phyloP scores from a whole-genome alignment of 1,284 basidiomycete species.

The Mycosarcoma mackinlayi region DNA sequence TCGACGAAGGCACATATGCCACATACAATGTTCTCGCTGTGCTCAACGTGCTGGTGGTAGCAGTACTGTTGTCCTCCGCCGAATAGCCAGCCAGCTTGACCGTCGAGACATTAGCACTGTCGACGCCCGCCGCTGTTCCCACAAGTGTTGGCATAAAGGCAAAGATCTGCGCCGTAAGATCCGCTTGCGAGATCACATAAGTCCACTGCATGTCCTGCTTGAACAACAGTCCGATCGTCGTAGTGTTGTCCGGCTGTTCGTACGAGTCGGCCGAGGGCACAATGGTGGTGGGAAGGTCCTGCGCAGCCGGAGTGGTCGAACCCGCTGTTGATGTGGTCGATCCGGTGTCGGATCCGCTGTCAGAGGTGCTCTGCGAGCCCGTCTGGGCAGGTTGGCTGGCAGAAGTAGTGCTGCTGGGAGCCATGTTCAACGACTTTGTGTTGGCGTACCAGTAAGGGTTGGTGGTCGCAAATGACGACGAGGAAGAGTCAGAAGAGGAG shows the following conservation, averaged over 20 bases:
- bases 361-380: slow-evolving; percentile 10
- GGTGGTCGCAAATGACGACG: slow-evolving; percentile 20
- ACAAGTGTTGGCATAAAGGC: slow-evolving; percentile 64
- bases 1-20: slow-evolving; percentile 53
- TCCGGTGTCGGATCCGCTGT: slow-evolving; percentile 5
- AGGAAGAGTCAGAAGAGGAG: slow-evolving; percentile 15
- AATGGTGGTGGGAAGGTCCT: slow-evolving; percentile 44
- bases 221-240: slow-evolving; percentile 57
- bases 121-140: slow-evolving; percentile 33
- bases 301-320: slow-evolving; percentile 1
- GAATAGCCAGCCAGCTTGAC: slow-evolving; percentile 52
- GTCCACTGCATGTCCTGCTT: slow-evolving; percentile 58
- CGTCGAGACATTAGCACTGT: slow-evolving; percentile 47
- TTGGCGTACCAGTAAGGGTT: slow-evolving; percentile 58
- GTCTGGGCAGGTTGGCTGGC: slow-evolving; percentile 8
- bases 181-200: slow-evolving; percentile 60
- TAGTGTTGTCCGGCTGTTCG: slow-evolving; percentile 46
- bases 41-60: slow-evolving; percentile 10
- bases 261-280: slow-evolving; percentile 43
- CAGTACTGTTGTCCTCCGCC: slow-evolving; percentile 13
- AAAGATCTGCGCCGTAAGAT: slow-evolving; percentile 65
- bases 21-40: slow-evolving; percentile 56
- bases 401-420: slow-evolving; percentile 24
- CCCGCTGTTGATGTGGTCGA: slow-evolving; percentile 10
- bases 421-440: slow-evolving; percentile 41